phyloP scores from a whole-genome alignment of 805 yeast genomes.

The Metschnikowia continentalis region DNA sequence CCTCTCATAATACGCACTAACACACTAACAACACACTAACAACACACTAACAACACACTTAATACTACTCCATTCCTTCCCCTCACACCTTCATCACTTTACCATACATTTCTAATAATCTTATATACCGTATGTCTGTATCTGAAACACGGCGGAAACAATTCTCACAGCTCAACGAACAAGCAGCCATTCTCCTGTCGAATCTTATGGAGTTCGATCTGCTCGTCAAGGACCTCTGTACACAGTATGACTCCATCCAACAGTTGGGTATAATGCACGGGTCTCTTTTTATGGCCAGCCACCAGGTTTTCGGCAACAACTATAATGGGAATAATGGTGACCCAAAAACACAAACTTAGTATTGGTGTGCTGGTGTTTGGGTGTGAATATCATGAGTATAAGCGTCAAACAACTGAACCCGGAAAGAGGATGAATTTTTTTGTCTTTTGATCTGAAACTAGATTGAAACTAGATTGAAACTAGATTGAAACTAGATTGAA shows the following conservation, averaged over 20 bases:
- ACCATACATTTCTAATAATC: not conserved
- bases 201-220: constrained; percentile 51
- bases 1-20: no score
- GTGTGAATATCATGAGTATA: no score
- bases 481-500: no score
- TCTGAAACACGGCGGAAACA: constrained; percentile 9
- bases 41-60: no score
- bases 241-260: constrained; percentile 50
- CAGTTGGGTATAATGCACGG: constrained; percentile 57
- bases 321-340: constrained; percentile 1
- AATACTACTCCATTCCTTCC: not conserved
- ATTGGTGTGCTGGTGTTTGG: not conserved
- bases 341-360: not conserved
- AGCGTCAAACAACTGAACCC: no score
- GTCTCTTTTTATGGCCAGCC: constrained; percentile 44
- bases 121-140: constrained; percentile 6
- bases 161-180: constrained; percentile 41
- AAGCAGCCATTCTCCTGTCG: constrained; percentile 53
- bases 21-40: not conserved
- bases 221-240: constrained; percentile 45
- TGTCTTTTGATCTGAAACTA: no score
- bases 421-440: no score
- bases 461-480: no score
- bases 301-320: constrained; percentile 34
- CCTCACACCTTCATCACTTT: not conserved